Evolutionary conservation across 129 eudicot species (phyloP), one percentile per base, ranked within the genome.

Genomic region (Solidago caesia): DNA sequence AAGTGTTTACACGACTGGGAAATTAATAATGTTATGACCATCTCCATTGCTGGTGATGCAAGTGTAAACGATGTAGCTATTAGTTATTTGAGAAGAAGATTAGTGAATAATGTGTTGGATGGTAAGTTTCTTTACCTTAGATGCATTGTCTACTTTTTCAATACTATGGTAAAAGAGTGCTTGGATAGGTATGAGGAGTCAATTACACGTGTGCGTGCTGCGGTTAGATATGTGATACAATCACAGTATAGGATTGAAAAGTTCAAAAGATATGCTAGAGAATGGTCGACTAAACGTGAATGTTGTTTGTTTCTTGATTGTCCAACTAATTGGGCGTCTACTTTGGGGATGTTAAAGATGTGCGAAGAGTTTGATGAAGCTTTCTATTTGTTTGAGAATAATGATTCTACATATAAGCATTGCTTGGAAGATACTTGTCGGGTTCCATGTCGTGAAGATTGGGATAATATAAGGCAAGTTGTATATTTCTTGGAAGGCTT

Each of bases 1-100:
- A 67, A 10, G n/a, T 67, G 72, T 67, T 67, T 67, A 46, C 41
- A 45, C 45, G 56, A 67, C 25, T 67, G 72, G 72, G 72, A 67
- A 9, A 67, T 67, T 5, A 1, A n/a, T 67, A 45, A 67, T 67
- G 72, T 67, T 44, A 44, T 67, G 57, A 26, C 57, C 29, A 67
- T 67, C 3, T 67, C 72, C 21, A 21, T 21, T 45, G 72, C 72
- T 46, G 57, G 72, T 67, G 21, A 46, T 45, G 56, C 72, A 4
- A 21, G 57, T 25, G 47, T 53, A 67, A 44, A 67, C 45, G 72
- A 67, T 45, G 57, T 41, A 8, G 72, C 72, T 0, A 9, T 67
- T 45, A 45, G 43, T 21, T 67, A 46, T 67, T 45, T 67, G 14
- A 39, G 72, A 45, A 3, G 41, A 45, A 45, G 43, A 21, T 21